Base-by-base conservation (phyloP, 2,329 filamentous ascomycete species). In the Decorospora gaudefroyi region DNA sequence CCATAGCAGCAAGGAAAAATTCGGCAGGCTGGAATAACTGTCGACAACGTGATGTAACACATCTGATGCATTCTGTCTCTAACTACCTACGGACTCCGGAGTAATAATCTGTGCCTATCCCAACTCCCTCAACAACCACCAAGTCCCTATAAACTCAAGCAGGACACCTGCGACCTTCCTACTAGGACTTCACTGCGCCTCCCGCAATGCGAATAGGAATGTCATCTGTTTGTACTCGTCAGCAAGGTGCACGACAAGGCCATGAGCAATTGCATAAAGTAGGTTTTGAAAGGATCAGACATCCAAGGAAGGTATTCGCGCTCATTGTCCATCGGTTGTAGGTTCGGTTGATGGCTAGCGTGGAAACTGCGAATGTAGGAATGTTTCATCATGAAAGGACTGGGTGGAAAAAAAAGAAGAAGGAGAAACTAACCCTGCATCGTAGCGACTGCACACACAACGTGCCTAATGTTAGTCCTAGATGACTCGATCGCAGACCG, bases 321-420 rank as follows among this genome's bases (percentile, higher is more conserved):
- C 79, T 87, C 85, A 87, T 85, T 67, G 84, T 76, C 79, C 80
- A 67, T 66, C 78, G 79, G 42, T 59, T 74, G 72, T 78, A 82
- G 83, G 83, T 84, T 85, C 82, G 70, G 65, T 61, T 67, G 74
- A 78, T 78, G 80, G 79, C 83, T 87, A 84, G 78, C 87, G 86
- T 88, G 86, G 83, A 90, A 90, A 90, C 86, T 90, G 86, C 86
- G 86, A 90, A 89, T 88, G 81, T 76, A 78, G 81, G 84, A 78
- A 80, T 80, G 72, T 84, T 87, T 87, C 84, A 87, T 88, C 85
- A 87, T 83, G 42, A 49, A 64, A 62, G 36, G 38, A 39, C 61
- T 39, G 41, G 37, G 37, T 52, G 18, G 37, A 46, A 48, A 51
- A 46, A 57, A 34, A 42, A 37, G 38, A 35, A 37, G 36, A 23